Evolutionary conservation across 176 grass and related monocot genomes (phyloP).

Genomic region (Zizania latifolia): DNA sequence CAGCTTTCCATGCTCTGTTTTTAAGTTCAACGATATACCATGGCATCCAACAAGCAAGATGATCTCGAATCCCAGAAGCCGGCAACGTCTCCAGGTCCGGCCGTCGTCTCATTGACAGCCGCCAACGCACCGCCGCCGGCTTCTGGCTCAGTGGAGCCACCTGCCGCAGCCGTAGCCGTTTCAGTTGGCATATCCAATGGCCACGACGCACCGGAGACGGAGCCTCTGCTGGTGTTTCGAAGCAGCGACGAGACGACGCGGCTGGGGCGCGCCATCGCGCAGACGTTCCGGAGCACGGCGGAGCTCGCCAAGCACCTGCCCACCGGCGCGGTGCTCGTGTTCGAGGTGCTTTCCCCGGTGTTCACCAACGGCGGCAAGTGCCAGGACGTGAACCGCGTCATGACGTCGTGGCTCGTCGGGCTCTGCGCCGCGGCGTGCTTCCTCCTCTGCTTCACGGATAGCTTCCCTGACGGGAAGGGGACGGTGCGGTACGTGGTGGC

Average conservation of each 20-base stretch:
- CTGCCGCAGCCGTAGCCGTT: neutral
- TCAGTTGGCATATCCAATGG: neutral
- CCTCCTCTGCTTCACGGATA: constrained; percentile 47
- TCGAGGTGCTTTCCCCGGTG: constrained; percentile 39
- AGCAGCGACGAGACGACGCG: neutral
- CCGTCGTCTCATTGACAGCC: neutral
- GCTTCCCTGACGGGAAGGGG: constrained; percentile 27
- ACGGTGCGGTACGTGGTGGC: constrained; percentile 30
- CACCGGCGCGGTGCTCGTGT: constrained; percentile 35
- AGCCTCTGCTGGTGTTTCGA: constrained; percentile 13
- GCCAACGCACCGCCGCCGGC: neutral
- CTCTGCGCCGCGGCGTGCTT: constrained; percentile 41
- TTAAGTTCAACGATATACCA: too few species aligned
- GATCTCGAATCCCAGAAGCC: constrained; percentile 14
- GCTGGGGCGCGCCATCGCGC: constrained; percentile 25
- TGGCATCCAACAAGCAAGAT: constrained; percentile 6
- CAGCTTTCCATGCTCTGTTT: neutral
- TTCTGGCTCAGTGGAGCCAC: neutral
- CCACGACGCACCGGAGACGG: neutral
- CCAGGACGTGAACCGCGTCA: constrained; percentile 21
- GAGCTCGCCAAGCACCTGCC: constrained; percentile 43
- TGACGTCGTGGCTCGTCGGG: constrained; percentile 36
- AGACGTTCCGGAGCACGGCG: constrained; percentile 31
- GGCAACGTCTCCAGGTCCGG: neutral
- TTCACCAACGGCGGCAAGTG: constrained; percentile 37